Evolutionary conservation across 1,284 basidiomycete species (phyloP).

Genomic region (Rhodotorula sp.): DNA sequence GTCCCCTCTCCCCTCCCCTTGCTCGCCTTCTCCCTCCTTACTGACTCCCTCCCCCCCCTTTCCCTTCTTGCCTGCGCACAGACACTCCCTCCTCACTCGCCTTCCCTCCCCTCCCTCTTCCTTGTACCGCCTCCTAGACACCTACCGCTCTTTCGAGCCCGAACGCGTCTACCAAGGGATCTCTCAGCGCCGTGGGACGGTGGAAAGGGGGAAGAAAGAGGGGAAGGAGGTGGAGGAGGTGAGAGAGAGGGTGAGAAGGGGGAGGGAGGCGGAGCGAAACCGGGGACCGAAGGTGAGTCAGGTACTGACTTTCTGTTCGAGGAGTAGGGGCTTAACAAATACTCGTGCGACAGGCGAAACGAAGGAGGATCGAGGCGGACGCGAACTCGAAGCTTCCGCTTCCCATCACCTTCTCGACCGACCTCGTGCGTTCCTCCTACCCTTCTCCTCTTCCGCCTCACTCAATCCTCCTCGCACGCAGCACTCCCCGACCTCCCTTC

Average conservation of each 20-base stretch:
- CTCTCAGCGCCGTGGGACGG: neutral
- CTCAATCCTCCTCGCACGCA: neutral
- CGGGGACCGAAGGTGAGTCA: neutral
- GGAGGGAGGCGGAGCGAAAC: neutral
- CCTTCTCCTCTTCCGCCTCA: too few relatives aligned
- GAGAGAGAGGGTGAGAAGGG: neutral
- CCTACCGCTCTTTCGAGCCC: constrained; percentile 8
- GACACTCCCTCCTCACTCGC: neutral
- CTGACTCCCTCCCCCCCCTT: neutral
- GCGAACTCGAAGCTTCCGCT: neutral
- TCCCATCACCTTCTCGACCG: neutral
- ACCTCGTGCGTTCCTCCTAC: neutral
- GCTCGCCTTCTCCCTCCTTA: too few relatives aligned
- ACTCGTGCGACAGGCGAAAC: neutral
- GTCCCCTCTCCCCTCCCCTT: neutral
- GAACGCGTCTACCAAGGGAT: neutral
- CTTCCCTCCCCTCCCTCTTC: neutral
- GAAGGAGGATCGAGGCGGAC: neutral
- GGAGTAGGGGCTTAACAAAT: too few relatives aligned
- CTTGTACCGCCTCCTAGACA: constrained; percentile 2
- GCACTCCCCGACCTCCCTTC: neutral
- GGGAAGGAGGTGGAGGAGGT: neutral
- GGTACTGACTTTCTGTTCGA: neutral
- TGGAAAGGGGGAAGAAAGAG: neutral
- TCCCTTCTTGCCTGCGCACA: neutral